Base-by-base conservation (phyloP, 345 rosid species). In the Euphorbia tirucalli region DNA sequence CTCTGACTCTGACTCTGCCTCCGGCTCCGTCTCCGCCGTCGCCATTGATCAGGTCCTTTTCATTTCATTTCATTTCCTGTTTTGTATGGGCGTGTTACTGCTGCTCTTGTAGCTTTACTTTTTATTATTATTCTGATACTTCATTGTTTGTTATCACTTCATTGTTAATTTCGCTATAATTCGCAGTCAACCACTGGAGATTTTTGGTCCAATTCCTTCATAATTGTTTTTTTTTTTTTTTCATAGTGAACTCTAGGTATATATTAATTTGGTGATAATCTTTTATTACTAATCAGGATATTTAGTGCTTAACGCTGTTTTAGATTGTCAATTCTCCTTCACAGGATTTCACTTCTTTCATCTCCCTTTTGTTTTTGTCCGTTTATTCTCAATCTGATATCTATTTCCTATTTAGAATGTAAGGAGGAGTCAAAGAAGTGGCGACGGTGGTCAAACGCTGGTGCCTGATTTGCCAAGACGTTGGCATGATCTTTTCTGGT, bases 401-500 rank as follows among this genome's bases (percentile, higher is more conserved):
- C 3, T 6, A n/a, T 68, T 58, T 4, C 55, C 30, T 48, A 44
- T 68, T 54, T 69, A 94, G 98, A 85, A 70, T 79, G 90, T 74
- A 6, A 85, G 86, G 76, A 78, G 95, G 86, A 89, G 84, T 83
- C 78, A 71, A 77, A 81, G 87, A 74, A 86, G 82, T 71, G 84
- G 73, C 4, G 82, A 83, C 48, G 85, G 80, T 58, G 83, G 75
- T 66, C 87, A 88, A 74, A 78, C 77, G 46, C 62, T 87, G 54
- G 75, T 75, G 32, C 69, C 79, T 9, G 87, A 83, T 70, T 73
- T 85, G 28, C 76, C 80, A 1, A 91, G 98, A 39, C 87, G 76
- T 16, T 94, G 97, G 96, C 93, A 90, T 32, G 98, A 94, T 82
- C 82, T 93, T 31, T 94, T 94, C 81, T 94, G 98, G 96, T 83